Evolutionary conservation across 805 yeast genomes (phyloP).

Genomic region (Blastobotrys terrestris): DNA sequence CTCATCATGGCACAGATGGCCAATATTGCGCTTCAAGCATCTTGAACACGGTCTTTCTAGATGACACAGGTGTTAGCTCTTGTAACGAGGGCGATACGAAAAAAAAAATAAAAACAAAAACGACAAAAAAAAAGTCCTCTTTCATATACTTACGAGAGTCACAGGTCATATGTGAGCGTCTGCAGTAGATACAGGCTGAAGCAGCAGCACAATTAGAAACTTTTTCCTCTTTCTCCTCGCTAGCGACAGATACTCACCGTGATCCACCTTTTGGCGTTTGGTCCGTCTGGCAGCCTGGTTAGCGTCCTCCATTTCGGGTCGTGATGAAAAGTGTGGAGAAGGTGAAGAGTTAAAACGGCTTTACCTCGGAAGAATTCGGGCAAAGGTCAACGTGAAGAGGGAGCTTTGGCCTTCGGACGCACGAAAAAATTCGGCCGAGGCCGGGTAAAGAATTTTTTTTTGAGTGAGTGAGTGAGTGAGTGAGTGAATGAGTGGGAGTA

Average conservation of each 20-base stretch:
- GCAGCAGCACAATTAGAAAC: neutral
- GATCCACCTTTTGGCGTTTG: constrained; percentile 25
- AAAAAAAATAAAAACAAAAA: no score
- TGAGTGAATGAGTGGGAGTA: no score
- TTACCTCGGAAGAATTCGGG: neutral
- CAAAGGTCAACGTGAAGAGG: neutral
- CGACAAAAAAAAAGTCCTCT: neutral
- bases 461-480: neutral
- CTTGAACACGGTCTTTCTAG: constrained; percentile 65
- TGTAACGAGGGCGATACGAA: no score
- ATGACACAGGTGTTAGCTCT: no score
- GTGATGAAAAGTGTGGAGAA: neutral
- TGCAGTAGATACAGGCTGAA: constrained; percentile 82
- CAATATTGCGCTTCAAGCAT: constrained; percentile 80
- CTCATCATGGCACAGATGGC: constrained; percentile 80
- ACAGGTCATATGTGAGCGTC: constrained; percentile 92
- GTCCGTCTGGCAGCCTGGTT: neutral
- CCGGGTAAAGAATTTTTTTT: no score
- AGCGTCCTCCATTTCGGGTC: neutral
- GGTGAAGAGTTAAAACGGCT: neutral
- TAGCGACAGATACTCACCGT: constrained; percentile 10
- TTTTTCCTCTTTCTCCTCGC: neutral
- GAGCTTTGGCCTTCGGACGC: no score
- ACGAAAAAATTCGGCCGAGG: neutral
- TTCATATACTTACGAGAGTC: constrained; percentile 44